Percentiles rank a stretch among this genome's conserved stretches.
Evolutionary conservation across 345 rosid species (phyloP).

Genomic region (Arabis hirsuta): DNA sequence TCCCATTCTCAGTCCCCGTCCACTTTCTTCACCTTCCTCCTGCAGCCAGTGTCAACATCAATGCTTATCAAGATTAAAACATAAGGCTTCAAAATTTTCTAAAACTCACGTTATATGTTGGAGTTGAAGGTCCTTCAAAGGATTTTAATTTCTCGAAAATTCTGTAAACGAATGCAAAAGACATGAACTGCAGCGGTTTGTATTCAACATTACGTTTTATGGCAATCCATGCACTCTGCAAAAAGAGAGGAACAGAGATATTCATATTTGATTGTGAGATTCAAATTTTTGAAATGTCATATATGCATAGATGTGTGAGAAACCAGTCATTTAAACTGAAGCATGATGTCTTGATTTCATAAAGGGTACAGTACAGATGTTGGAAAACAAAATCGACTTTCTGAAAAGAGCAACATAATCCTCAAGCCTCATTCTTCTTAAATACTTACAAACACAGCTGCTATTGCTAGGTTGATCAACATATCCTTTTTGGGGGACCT

Average conservation of each 20-base stretch:
- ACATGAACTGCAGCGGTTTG: conserved; percentile 93
- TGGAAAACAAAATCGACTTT: not conserved
- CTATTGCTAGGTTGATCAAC: conserved; percentile 84
- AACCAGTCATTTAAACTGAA: not conserved
- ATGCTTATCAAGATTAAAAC: conserved; percentile 17
- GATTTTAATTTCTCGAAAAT: conserved; percentile 90
- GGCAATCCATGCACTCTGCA: conserved; percentile 87
- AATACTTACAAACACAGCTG: conserved; percentile 87
- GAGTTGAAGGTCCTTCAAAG: conserved; percentile 73
- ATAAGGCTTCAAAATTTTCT: not conserved
- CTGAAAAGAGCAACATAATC: not conserved
- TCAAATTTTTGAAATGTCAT: not conserved
- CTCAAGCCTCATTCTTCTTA: conserved; percentile 25
- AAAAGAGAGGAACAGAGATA: conserved; percentile 28
- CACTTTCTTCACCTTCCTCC: conserved; percentile 93
- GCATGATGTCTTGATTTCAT: conserved; percentile 13
- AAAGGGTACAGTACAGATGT: conserved; percentile 1
- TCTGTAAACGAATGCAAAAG: conserved; percentile 88
- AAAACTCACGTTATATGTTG: conserved; percentile 69
- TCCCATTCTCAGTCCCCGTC: conserved; percentile 75
- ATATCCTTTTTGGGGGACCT: conserved; percentile 65
- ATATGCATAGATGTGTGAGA: conserved; percentile 18
- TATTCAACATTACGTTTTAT: conserved; percentile 77
- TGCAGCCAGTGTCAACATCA: conserved; percentile 52
- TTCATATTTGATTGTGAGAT: conserved; percentile 18